Evolutionary conservation across 148 eudicot species (phyloP), one percentile per base, ranked within the genome.

Genomic region (Silene uniflora): DNA sequence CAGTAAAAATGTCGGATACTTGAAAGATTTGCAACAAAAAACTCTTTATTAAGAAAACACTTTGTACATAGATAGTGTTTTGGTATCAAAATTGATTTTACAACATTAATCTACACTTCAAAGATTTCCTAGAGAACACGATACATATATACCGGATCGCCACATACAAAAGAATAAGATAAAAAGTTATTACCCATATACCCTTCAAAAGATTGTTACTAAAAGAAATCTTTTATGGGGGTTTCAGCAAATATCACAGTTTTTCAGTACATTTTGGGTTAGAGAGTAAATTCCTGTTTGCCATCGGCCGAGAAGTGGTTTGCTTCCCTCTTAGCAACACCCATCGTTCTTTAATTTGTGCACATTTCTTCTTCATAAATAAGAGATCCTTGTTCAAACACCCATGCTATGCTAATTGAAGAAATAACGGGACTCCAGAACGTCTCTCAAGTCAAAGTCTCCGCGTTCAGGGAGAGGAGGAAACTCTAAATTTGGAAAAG

Each of bases 391-490:
- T 62, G 71, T 35, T n/a, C 12, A 32, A 18, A 66, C 5, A 66
- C 1, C 1, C 22, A 44, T 60, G 65, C 60, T 39, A 13, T 46
- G 19, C 77, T 86, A 89, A 74, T 89, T 95, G 94, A 95, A 95
- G 82, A 95, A 92, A 79, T 95, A 95, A 14, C 89, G 86, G 62
- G 97, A 92, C 47, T 86, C 69, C 21, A 90, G 69, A 70, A 95
- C 98, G 81, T 95, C 97, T 67, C 80, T 85, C 59, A 95, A 80
- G 80, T 95, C 87, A 47, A 95, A 95, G 75, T 95, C 93, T 62
- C 98, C 98, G 62, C 99, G 92, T 77, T 90, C 96, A 0, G 99
- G 99, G 32, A 92, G 85, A 17, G 99, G 88, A 62, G 99, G 99
- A 76, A 95, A 95, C 42, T 83, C 56, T 64, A 90, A 81, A 0